A percentile compares a stretch with the other conserved stretches of the same genome.
phyloP scores from a whole-genome alignment of 306 rosid genomes.

The Carpinus viminea region DNA sequence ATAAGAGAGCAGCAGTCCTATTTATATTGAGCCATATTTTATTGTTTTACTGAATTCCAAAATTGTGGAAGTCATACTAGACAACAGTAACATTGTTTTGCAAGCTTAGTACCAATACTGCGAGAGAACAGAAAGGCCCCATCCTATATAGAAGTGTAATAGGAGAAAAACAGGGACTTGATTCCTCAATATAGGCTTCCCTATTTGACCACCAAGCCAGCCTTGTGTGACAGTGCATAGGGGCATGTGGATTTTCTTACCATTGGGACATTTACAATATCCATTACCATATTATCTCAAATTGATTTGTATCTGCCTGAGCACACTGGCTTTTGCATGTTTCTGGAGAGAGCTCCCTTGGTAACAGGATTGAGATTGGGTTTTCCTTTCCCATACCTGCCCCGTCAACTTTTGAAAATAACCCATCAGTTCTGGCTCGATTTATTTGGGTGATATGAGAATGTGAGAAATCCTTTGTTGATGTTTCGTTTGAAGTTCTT shows the following conservation, averaged over 20 bases:
- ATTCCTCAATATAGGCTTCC: not conserved
- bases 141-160: not conserved
- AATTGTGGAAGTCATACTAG: not conserved
- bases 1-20: not conserved
- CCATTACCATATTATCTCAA: not conserved
- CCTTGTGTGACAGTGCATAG: not conserved
- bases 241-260: not conserved
- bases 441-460: not conserved
- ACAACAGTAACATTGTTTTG: not conserved
- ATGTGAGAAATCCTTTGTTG: slow-evolving; percentile 1
- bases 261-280: not conserved
- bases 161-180: not conserved
- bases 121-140: not conserved
- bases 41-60: not conserved
- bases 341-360: not conserved
- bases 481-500: not conserved
- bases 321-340: not conserved
- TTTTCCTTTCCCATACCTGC: not conserved
- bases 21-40: not conserved
- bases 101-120: not conserved
- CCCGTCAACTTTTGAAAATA: not conserved
- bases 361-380: not conserved
- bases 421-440: not conserved
- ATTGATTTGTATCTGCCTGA: not conserved
- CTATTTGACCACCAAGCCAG: not conserved